A percentile compares a stretch with the other conserved stretches of the same genome.
Evolutionary conservation across 495 filamentous ascomycete genomes (phyloP).

Genomic region (Aspergillus steynii): DNA sequence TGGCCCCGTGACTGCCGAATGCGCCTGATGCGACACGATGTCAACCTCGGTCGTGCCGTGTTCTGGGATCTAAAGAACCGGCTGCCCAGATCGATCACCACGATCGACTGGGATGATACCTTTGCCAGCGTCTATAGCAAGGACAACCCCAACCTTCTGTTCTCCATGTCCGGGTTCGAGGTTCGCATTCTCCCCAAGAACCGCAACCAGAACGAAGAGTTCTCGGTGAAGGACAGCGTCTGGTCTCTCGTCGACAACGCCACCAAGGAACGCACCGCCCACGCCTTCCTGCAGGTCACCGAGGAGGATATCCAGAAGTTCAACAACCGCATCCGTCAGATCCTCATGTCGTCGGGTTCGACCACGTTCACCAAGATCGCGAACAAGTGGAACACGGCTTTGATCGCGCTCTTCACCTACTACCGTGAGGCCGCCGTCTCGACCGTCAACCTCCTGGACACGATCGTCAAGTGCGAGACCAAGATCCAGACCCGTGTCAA

Average conservation of each 20-base stretch:
- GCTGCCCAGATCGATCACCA: conserved; percentile 89
- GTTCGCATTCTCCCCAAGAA: conserved; percentile 96
- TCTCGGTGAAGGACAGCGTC: conserved; percentile 94
- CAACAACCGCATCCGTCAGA: conserved; percentile 98
- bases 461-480: conserved; percentile 99
- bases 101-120: conserved; percentile 99
- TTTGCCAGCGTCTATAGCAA: conserved; percentile 99
- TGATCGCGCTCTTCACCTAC: conserved; percentile 99
- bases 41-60: conserved; percentile 95
- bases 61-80: conserved; percentile 99
- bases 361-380: conserved; percentile 99
- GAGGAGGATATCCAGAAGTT: conserved; percentile 99
- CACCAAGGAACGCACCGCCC: conserved; percentile 93
- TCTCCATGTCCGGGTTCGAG: conserved; percentile 98
- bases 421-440: conserved; percentile 98
- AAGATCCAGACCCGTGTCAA: conserved; percentile 99
- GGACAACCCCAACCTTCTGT: conserved; percentile 96
- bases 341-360: conserved; percentile 97
- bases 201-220: conserved; percentile 93
- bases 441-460: conserved; percentile 92
- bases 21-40: conserved; percentile 98
- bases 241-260: conserved; percentile 97
- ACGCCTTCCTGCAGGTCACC: conserved; percentile 97
- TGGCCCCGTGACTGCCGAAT: conserved; percentile 98
- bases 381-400: conserved; percentile 98